phyloP scores from a whole-genome alignment of 2,329 filamentous ascomycete genomes.

The Neofusicoccum cordaticola region DNA sequence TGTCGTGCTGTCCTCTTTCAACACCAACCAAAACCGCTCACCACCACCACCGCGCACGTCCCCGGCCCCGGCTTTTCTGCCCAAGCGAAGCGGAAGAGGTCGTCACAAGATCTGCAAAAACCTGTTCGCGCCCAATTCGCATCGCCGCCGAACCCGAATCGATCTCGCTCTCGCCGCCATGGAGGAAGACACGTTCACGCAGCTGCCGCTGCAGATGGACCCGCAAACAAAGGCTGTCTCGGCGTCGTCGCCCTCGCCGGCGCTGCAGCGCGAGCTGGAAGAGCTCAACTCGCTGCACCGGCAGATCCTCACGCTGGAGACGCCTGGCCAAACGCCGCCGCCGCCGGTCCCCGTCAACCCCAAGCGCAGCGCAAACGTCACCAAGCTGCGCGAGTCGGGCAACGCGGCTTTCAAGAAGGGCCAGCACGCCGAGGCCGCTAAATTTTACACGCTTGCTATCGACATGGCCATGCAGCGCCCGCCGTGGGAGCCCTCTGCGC shows the following conservation, averaged over 20 bases:
- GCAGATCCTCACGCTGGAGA: slow-evolving; percentile 63
- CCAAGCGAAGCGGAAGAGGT: neutral
- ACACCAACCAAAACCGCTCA: neutral
- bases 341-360: slow-evolving; percentile 89
- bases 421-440: slow-evolving; percentile 70
- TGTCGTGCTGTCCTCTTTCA: slow-evolving; percentile 16
- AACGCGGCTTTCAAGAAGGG: slow-evolving; percentile 80
- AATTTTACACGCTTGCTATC: slow-evolving; percentile 80
- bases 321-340: slow-evolving; percentile 67
- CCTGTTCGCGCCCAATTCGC: neutral
- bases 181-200: slow-evolving; percentile 65
- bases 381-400: slow-evolving; percentile 85
- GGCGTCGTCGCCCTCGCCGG: slow-evolving; percentile 37
- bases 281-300: slow-evolving; percentile 78
- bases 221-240: slow-evolving; percentile 74
- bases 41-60: slow-evolving; percentile 9
- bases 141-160: neutral
- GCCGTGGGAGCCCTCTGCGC: slow-evolving; percentile 78
- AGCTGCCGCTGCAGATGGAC: slow-evolving; percentile 79
- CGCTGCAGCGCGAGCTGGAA: slow-evolving; percentile 52
- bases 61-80: neutral
- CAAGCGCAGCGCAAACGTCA: slow-evolving; percentile 82
- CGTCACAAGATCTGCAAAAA: neutral
- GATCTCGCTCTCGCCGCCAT: neutral
- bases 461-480: slow-evolving; percentile 84